phyloP scores from a whole-genome alignment of 257 asterid species.

The Linderniella brevidens region DNA sequence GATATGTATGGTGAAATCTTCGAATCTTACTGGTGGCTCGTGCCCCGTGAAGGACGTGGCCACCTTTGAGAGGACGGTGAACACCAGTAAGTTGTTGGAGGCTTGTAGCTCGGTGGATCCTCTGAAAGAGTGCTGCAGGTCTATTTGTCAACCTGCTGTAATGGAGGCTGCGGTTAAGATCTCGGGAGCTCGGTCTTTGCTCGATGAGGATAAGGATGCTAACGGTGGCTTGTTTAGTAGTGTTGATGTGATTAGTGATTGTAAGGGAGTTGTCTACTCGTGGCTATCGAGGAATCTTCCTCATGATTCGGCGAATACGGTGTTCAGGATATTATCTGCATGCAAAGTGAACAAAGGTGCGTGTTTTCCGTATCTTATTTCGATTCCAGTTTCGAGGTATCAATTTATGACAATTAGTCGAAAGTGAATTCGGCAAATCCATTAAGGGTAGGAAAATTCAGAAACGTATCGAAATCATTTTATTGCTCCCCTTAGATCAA shows the following conservation, averaged over 20 bases:
- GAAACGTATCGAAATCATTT: too few species aligned
- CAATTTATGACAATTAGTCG: too few species aligned
- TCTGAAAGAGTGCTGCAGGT: slow-evolving; percentile 87
- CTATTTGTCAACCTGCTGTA: slow-evolving; percentile 77
- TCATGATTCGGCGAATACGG: slow-evolving; percentile 58
- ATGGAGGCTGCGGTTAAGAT: slow-evolving; percentile 80
- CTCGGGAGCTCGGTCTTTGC: slow-evolving; percentile 36
- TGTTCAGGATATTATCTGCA: slow-evolving; percentile 72
- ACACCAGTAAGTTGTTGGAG: slow-evolving; percentile 74
- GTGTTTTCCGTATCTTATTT: too few species aligned
- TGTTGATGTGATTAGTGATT: slow-evolving; percentile 51
- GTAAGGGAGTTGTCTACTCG: slow-evolving; percentile 75
- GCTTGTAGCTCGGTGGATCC: slow-evolving; percentile 79
- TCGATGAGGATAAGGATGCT: slow-evolving; percentile 19
- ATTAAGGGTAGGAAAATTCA: too few species aligned
- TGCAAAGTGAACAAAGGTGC: slow-evolving; percentile 95
- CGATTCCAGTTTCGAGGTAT: too few species aligned
- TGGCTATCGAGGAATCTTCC: slow-evolving; percentile 79
- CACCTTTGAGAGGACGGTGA: slow-evolving; percentile 65
- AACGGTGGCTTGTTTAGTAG: slow-evolving; percentile 37
- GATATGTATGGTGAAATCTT: slow-evolving; percentile 57
- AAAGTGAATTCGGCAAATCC: too few species aligned
- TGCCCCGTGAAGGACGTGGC: slow-evolving; percentile 77
- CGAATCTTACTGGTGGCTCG: slow-evolving; percentile 79
- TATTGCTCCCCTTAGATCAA: too few species aligned